Conservation (phyloP, 2,329 filamentous ascomycete genomes). For the Coniochaeta sp. region DNA sequence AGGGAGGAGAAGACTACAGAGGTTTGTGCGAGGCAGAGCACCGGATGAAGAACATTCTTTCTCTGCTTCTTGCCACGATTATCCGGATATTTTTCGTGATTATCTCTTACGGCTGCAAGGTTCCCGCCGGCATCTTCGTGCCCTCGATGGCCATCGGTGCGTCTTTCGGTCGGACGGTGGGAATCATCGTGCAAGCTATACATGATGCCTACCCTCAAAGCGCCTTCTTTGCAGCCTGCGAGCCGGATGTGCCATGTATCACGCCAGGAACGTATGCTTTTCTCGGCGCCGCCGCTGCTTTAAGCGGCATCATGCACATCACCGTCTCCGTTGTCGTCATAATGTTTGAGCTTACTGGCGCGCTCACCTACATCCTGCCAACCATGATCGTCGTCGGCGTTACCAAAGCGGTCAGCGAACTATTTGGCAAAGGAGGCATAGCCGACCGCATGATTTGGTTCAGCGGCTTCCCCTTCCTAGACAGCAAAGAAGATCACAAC, state of each 20-base stretch:
- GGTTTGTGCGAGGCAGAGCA: slow-evolving; percentile 76
- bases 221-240: slow-evolving; percentile 79
- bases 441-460: slow-evolving; percentile 99
- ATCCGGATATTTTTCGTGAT: slow-evolving; percentile 81
- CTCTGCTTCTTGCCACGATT: slow-evolving; percentile 70
- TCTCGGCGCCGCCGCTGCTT: slow-evolving; percentile 79
- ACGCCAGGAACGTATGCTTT: slow-evolving; percentile 97
- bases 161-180: slow-evolving; percentile 87
- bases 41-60: slow-evolving; percentile 70
- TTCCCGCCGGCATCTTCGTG: slow-evolving; percentile 95
- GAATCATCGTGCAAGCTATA: slow-evolving; percentile 84
- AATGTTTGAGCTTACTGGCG: slow-evolving; percentile 98
- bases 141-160: slow-evolving; percentile 97
- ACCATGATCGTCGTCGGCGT: slow-evolving; percentile 99
- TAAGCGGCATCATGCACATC: slow-evolving; percentile 97
- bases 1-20: slow-evolving; percentile 80
- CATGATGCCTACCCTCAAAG: slow-evolving; percentile 78
- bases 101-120: slow-evolving; percentile 95
- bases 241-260: slow-evolving; percentile 89
- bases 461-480: slow-evolving; percentile 92
- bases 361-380: slow-evolving; percentile 89
- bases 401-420: slow-evolving; percentile 85
- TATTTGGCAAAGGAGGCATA: slow-evolving; percentile 93
- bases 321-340: slow-evolving; percentile 96
- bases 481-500: slow-evolving; percentile 95